phyloP scores from a whole-genome alignment of 345 rosid genomes.

The Sisymbrium altissimum region DNA sequence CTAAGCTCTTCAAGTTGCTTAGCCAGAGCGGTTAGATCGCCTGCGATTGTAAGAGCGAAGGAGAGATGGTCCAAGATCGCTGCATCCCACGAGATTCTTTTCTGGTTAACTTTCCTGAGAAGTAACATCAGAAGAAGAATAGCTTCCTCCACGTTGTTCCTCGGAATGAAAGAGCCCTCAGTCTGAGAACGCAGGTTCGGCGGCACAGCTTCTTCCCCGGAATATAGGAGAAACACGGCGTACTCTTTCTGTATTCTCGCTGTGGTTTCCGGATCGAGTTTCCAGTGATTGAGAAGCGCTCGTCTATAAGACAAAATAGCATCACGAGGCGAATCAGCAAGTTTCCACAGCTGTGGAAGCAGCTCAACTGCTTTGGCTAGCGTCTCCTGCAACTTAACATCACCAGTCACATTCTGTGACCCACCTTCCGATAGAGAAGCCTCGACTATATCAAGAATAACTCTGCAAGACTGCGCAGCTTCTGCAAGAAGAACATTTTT shows the following conservation, averaged over 20 bases:
- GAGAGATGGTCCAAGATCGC: slow-evolving; percentile 80
- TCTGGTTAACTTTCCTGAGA: slow-evolving; percentile 54
- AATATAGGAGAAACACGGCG: slow-evolving; percentile 70
- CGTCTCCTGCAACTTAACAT: slow-evolving; percentile 75
- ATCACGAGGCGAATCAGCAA: slow-evolving; percentile 55
- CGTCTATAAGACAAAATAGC: slow-evolving; percentile 63
- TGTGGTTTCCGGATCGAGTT: slow-evolving; percentile 52
- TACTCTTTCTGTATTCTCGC: slow-evolving; percentile 75
- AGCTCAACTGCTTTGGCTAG: slow-evolving; percentile 67
- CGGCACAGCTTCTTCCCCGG: slow-evolving; percentile 79
- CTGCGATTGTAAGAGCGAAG: slow-evolving; percentile 65
- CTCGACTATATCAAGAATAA: slow-evolving; percentile 75
- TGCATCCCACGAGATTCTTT: slow-evolving; percentile 65
- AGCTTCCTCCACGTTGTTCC: slow-evolving; percentile 78
- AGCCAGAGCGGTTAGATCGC: slow-evolving; percentile 56
- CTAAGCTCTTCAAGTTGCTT: slow-evolving; percentile 59
- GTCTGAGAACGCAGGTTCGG: slow-evolving; percentile 67
- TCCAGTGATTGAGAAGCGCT: slow-evolving; percentile 73
- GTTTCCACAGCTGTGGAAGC: slow-evolving; percentile 86
- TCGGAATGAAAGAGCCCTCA: slow-evolving; percentile 64
- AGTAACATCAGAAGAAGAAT: slow-evolving; percentile 74
- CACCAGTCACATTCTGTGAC: slow-evolving; percentile 64
- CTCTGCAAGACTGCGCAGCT: slow-evolving; percentile 84
- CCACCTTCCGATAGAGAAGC: slow-evolving; percentile 71
- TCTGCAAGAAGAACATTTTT: slow-evolving; percentile 46